Base-by-base conservation (phyloP, 2,329 filamentous ascomycete genomes). In the Xylaria hypoxylon region DNA sequence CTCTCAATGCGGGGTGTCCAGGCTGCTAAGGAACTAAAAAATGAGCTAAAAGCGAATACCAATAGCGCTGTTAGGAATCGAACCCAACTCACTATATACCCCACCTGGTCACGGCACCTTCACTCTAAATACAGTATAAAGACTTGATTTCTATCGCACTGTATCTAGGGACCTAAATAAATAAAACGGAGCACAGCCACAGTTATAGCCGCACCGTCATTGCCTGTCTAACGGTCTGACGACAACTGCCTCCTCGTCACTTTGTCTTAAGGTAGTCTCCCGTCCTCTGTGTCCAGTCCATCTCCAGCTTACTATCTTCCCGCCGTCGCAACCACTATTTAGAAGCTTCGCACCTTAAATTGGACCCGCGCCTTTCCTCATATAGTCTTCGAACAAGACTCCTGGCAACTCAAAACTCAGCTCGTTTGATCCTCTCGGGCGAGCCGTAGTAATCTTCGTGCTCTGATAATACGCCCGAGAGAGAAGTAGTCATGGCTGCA, bases 401-500 rank as follows among this genome's bases (percentile, higher is more conserved):
- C 31, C 35, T 47, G 53, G 47, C 31, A n/a, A 26, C 44, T 42
- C 31, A 17, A 55, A 2, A 45, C 26, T 56, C 44, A 13, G 19
- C 26, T 40, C 17, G 10, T 53, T 61, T 62, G 22, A 59, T 68
- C 51, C 64, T 61, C 59, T 63, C 59, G 59, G 64, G 59, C 63
- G 63, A 58, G 59, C 59, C 57, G 62, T 60, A 58, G 42, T 53
- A 35, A 51, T 64, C 33, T 55, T 59, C 35, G 52, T 62, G 48
- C 65, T 51, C 65, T 48, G 22, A 44, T 28, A 58, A 45, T 44
- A 57, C 55, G 59, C 56, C 51, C 59, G 63, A 66, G 59, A 70
- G 56, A 62, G 63, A 52, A 33, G 51, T 79, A 78, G 59, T 63
- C 52, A 87, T 87, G 85, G 81, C 85, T 67, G 79, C 80, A 71